Conservation (phyloP, 2,329 filamentous ascomycete genomes). For the Trichoderma atroviride region DNA sequence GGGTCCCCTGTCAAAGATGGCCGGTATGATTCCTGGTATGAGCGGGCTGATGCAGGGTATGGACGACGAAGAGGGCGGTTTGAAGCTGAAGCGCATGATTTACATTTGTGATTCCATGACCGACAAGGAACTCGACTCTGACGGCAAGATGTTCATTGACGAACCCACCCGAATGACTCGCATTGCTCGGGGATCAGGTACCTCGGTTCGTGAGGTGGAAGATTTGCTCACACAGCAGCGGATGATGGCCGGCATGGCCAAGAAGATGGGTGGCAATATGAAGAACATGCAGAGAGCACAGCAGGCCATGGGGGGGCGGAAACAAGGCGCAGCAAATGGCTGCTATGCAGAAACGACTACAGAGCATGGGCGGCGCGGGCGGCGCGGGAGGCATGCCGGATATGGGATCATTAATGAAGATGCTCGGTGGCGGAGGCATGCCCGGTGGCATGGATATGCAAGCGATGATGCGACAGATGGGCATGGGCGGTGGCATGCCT, state of each 20-base stretch:
- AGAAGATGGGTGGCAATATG: conserved; percentile 98
- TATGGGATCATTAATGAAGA: conserved; percentile 87
- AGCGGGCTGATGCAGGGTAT: conserved; percentile 92
- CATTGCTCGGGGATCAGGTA: conserved; percentile 86
- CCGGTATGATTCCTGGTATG: conserved; percentile 97
- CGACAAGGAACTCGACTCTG: conserved; percentile 88
- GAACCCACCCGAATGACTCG: conserved; percentile 92
- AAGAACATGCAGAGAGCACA: conserved; percentile 96
- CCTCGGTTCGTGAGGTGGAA: conserved; percentile 88
- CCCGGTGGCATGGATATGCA: conserved; percentile 76
- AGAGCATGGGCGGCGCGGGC: conserved; percentile 81
- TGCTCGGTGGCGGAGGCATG: conserved; percentile 74
- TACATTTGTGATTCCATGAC: conserved; percentile 99
- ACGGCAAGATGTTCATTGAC: conserved; percentile 91
- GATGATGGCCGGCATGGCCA: conserved; percentile 99
- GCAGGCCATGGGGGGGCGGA: conserved; percentile 82
- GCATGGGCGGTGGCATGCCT: conserved; percentile 55
- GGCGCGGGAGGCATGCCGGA: conserved; percentile 73
- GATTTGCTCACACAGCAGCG: conserved; percentile 96
- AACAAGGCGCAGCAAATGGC: conserved; percentile 94
- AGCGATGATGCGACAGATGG: conserved; percentile 76
- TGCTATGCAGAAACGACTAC: conserved; percentile 94
- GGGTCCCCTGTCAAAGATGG: conserved; percentile 96
- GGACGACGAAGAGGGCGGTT: conserved; percentile 93
- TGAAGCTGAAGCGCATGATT: conserved; percentile 96